Evolutionary conservation across 257 asterid genomes (phyloP), one percentile per base, ranked within the genome.

Genomic region (Datura wrightii): DNA sequence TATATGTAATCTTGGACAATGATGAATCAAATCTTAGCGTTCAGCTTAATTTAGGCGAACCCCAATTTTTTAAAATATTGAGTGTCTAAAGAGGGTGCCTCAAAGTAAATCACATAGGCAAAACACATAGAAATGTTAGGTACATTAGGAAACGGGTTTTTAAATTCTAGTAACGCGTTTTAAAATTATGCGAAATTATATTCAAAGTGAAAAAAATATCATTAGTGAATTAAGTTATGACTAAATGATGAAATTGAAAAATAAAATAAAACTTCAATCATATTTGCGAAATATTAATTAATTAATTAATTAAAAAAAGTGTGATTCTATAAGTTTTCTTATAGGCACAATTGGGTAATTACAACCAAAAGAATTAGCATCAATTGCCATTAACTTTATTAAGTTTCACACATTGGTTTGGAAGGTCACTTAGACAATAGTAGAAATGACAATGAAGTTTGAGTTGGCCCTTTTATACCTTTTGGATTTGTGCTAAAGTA

Each of bases 361-460:
- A 10, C 19, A 72, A 76, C 62, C 62, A 76, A 31, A 31, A 3
- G 62, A 50, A 50, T 76, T 76, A 11, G 24, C 52, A 50, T 19
- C 31, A 76, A 50, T 31, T 52, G 82, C 14, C 81, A 48, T 18
- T n/a, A 42, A 74, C 15, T 39, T 39, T 67, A 63, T 0, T 31
- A 34, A 50, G 42, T 46, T 72, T 11, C 58, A 46, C 11, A 34
- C n/a, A 31, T 8, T 19, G 42, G 24, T 37, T 66, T 44, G 80
- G 11, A 71, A 7, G 81, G 50, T 10, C 11, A 48, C 13, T 44
- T 24, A 2, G 62, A 48, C 8, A 50, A 48, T 31, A 52, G 62
- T 69, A 69, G 52, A 69, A 16, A 69, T 67, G 81, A 76, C 62
- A 31, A 31, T 14, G 62, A 50, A 76, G 71, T 34, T 62, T 65